Base-by-base conservation (phyloP, 108 stramenopile genomes). In the Cyclotella choctawhatcheeana region DNA sequence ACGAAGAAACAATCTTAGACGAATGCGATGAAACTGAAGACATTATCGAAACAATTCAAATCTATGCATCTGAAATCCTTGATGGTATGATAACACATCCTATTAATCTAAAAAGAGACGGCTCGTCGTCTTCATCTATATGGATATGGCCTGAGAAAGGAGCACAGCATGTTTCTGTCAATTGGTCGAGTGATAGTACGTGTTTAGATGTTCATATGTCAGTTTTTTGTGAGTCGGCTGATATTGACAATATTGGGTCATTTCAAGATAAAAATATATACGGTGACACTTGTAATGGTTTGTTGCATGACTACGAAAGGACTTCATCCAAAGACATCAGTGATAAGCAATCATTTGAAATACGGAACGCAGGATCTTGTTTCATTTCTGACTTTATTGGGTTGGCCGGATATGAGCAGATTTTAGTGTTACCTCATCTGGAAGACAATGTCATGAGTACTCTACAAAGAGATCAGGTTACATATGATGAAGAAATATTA, bases 321-420 rank as follows among this genome's bases (percentile, higher is more conserved):
- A 12, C 55, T 56, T 10, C 29, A 13, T 30, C 29, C 5, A 56
- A n/a, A 29, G 13, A 14, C 16, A 13, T 1, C 13, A 31, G 1
- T 1, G n/a, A 29, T 31, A 27, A 30, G 55, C 1, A 12, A 18
- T 30, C 10, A 16, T 31, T 73, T 31, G 61, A 69, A 27, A 58
- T 74, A 26, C 16, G 32, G 22, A 73, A 67, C 50, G 79, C 72
- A 25, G 79, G 79, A 37, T 81, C 68, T 1, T 81, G 67, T 34
- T 24, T 81, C 14, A 45, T 83, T 26, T 63, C 69, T 14, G 79
- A 83, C 34, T 80, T 80, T 37, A 64, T 69, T 30, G 82, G 79
- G 2, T 6, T 71, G 18, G 66, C 60, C 5, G 73, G 73, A n/a
- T 74, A 62, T 48, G 32, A 74, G 20, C 79, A 80, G 18, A 37